Evolutionary conservation across 2,329 filamentous ascomycete genomes (phyloP).

Genomic region (Ascochyta fabae): DNA sequence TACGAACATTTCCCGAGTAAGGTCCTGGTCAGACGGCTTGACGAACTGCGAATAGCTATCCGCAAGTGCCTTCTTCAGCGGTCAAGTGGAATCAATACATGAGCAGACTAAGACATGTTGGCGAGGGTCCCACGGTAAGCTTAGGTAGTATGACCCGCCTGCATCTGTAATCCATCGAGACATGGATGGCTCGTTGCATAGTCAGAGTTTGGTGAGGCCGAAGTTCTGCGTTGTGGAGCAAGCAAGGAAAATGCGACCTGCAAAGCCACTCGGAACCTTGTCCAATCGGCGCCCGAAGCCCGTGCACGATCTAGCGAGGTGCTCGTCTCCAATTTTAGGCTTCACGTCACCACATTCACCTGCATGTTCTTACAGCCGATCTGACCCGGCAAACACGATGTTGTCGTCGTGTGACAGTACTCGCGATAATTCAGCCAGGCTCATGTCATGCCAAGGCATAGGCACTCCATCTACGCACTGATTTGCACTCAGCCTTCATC

Average conservation of each 20-base stretch:
- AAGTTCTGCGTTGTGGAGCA: slow-evolving; percentile 11
- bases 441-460: neutral
- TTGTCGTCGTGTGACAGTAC: slow-evolving; percentile 9
- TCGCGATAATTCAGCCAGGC: slow-evolving; percentile 5
- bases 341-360: slow-evolving; percentile 15
- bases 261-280: slow-evolving; percentile 15
- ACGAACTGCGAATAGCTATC: slow-evolving; percentile 28
- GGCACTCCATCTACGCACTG: neutral
- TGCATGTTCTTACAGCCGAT: slow-evolving; percentile 13
- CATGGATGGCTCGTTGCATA: neutral
- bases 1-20: slow-evolving; percentile 17
- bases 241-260: slow-evolving; percentile 2
- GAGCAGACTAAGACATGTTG: slow-evolving; percentile 27
- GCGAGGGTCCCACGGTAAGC: slow-evolving; percentile 24
- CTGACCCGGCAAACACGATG: slow-evolving; percentile 10
- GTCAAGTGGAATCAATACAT: slow-evolving; percentile 16
- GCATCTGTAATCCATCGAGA: slow-evolving; percentile 21
- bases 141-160: slow-evolving; percentile 15
- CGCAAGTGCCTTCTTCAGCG: slow-evolving; percentile 19
- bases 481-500: neutral
- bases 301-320: slow-evolving; percentile 10
- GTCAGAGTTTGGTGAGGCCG: slow-evolving; percentile 10
- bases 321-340: slow-evolving; percentile 2
- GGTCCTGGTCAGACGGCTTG: slow-evolving; percentile 23
- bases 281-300: slow-evolving; percentile 3